Base-by-base conservation (phyloP, 345 rosid species). In the Boechera divaricarpa region DNA sequence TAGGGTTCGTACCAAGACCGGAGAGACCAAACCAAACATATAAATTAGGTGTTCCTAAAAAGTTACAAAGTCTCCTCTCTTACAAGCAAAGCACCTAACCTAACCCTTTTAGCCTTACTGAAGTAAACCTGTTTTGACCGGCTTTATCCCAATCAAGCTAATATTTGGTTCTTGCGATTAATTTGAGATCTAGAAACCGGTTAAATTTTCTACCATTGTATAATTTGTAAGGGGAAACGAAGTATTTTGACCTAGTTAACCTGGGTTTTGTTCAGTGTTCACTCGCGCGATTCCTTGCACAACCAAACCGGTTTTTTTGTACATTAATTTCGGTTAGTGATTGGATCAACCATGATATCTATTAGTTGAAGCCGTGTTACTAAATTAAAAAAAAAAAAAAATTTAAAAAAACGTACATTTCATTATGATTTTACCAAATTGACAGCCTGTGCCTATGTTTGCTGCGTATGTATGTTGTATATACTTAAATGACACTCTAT, bases 41-140 rank as follows among this genome's bases (percentile, higher is more conserved):
- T 31, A 61, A 61, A 70, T 70, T 70, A 70, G 67, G 67, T 77
- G 67, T 56, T 63, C 44, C 45, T 70, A 47, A 62, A 69, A 64
- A 63, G 3, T 39, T 33, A 38, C 72, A 24, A 70, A 63, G 28
- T 77, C 72, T 70, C 72, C 71, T 70, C 32, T 70, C 72, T 63
- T 47, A 63, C 71, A 70, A 77, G 76, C 80, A 77, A 77, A 63
- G 71, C 76, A 63, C 67, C 66, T 48, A 63, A 33, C 33, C 48
- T 21, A 39, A 42, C 24, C 42, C 32, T 52, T 53, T 31, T 6
- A 41, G 18, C 10, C 69, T 53, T 26, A 26, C 28, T 41, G 7
- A 51, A 42, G 47, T 61, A 32, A 52, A 39, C 58, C 48, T 38
- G 44, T 44, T 24, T 61, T 52, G 55, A 61, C 70, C 57, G 38